Percentiles rank a stretch among this genome's conserved stretches.
These are phyloP conservation scores for Streptanthus diversifolius DNA, from an alignment of 345 rosid species.

Conservation along the genomic window DNA sequence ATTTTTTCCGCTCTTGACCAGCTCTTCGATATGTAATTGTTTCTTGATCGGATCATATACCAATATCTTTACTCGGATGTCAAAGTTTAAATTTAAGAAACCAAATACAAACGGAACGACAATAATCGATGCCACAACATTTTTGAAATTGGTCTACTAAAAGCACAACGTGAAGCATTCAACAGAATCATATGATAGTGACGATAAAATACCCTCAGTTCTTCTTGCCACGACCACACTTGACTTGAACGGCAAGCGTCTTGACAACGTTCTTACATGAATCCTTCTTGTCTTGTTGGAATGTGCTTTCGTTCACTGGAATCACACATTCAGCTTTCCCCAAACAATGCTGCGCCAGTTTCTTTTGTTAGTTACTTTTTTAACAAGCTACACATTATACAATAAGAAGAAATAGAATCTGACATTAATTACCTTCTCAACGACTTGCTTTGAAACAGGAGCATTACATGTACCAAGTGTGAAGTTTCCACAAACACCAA, in stretches of 20 bases:
- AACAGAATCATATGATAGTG: background rate
- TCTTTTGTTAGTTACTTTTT: background rate
- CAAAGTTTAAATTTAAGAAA: background rate
- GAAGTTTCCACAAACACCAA: constrained; percentile 62
- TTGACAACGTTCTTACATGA: constrained; percentile 43
- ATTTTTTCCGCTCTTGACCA: too few relatives aligned
- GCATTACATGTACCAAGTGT: constrained; percentile 52
- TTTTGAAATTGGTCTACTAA: constrained; percentile 17
- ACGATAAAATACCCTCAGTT: constrained; percentile 4
- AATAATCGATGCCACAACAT: constrained; percentile 16
- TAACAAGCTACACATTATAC: background rate
- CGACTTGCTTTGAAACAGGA: constrained; percentile 48
- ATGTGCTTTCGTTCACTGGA: constrained; percentile 43
- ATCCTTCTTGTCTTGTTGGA: constrained; percentile 37
- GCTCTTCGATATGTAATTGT: constrained; percentile 2
- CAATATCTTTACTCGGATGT: constrained; percentile 4
- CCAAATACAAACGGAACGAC: background rate
- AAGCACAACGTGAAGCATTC: constrained; percentile 6
- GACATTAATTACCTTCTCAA: constrained; percentile 48
- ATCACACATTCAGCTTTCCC: constrained; percentile 55
- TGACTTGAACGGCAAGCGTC: constrained; percentile 69
- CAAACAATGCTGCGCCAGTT: constrained; percentile 47
- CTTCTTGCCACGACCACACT: constrained; percentile 43
- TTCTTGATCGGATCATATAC: constrained; percentile 8
- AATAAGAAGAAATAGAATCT: background rate